phyloP scores from a whole-genome alignment of 495 filamentous ascomycete species.

The Bombardia bombarda region DNA sequence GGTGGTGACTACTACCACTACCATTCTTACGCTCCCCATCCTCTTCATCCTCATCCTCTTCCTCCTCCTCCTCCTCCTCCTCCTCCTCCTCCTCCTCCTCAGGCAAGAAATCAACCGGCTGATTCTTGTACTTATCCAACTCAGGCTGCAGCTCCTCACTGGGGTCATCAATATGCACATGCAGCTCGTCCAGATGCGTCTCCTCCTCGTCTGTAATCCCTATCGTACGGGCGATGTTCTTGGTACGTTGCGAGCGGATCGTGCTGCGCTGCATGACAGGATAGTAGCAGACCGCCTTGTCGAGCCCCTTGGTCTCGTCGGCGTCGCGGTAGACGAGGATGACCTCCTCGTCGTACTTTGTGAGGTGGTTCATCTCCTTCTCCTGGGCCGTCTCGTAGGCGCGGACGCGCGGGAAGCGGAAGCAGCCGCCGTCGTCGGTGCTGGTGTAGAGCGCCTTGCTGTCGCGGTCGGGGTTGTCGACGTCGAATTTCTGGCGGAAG shows the following conservation, averaged over 20 bases:
- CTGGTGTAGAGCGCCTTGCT: conserved; percentile 59
- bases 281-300: conserved; percentile 82
- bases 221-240: conserved; percentile 43
- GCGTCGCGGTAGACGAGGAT: conserved; percentile 42
- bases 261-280: conserved; percentile 63
- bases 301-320: conserved; percentile 30
- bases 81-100: conserved; percentile 19
- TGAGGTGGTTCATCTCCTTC: conserved; percentile 55
- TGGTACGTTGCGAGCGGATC: conserved; percentile 47
- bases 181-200: conserved; percentile 34
- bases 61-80: conserved; percentile 1
- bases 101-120: conserved; percentile 30
- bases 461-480: conserved; percentile 60
- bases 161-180: conserved; percentile 35
- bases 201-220: conserved; percentile 33
- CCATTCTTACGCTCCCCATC: too few relatives aligned
- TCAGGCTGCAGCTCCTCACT: conserved; percentile 28
- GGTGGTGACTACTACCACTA: too few relatives aligned
- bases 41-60: neutral
- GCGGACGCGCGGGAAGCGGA: conserved; percentile 70
- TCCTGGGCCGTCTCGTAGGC: conserved; percentile 76
- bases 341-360: conserved; percentile 51
- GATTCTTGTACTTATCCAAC: conserved; percentile 30
- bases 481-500: conserved; percentile 67
- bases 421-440: conserved; percentile 39